Evolutionary conservation across 257 asterid genomes (phyloP).

Genomic region (Lycium ferocissimum): DNA sequence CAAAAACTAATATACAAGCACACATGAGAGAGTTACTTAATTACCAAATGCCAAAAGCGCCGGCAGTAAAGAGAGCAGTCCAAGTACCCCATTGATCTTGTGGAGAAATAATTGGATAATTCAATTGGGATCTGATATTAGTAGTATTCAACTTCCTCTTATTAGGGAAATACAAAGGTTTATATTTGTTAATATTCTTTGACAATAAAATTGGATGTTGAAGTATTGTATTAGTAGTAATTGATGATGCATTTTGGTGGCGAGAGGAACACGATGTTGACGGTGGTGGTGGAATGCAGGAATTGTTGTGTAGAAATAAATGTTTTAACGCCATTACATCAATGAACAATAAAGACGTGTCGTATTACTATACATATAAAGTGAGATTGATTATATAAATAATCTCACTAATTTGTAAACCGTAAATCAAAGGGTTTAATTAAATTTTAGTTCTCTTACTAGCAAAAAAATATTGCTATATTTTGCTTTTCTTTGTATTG

Average conservation of each 20-base stretch:
- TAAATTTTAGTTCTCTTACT: no score
- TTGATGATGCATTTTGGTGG: slow-evolving; percentile 30
- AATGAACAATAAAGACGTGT: no score
- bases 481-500: no score
- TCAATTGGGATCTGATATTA: slow-evolving; percentile 55
- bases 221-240: slow-evolving; percentile 8
- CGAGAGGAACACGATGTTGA: slow-evolving; percentile 27
- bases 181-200: slow-evolving; percentile 22
- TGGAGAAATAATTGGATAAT: slow-evolving; percentile 76
- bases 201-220: slow-evolving; percentile 32
- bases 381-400: no score
- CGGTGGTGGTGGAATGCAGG: slow-evolving; percentile 33
- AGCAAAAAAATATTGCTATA: no score
- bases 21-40: no score
- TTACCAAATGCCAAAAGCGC: slow-evolving; percentile 95
- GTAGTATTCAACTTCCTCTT: slow-evolving; percentile 27
- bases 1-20: no score
- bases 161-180: slow-evolving; percentile 28
- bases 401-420: no score
- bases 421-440: no score
- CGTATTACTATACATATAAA: no score
- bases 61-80: slow-evolving; percentile 90
- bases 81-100: slow-evolving; percentile 97
- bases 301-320: slow-evolving; percentile 28
- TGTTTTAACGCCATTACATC: slow-evolving; percentile 40